These are phyloP conservation scores for Pythium angustatum DNA, from an alignment of 352 stramenopile species.

Conservation along the genomic window DNA sequence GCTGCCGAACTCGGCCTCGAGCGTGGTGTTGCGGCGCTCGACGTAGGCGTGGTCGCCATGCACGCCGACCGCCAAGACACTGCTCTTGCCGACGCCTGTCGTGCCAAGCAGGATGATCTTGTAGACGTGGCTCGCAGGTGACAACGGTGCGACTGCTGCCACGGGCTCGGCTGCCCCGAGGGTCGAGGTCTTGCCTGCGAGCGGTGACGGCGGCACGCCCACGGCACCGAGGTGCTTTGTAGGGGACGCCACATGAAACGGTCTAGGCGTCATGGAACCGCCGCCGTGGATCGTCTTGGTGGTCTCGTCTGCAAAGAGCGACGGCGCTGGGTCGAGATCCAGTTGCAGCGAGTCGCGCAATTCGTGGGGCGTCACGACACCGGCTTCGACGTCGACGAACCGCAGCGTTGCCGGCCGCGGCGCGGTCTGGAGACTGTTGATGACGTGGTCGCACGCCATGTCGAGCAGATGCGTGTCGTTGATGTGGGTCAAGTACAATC, in stretches of 20 bases:
- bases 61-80: slow-evolving; percentile 60
- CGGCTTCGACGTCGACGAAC: slow-evolving; percentile 78
- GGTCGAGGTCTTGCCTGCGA: slow-evolving; percentile 5
- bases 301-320: slow-evolving; percentile 7
- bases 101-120: slow-evolving; percentile 84
- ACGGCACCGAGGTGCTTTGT: no score
- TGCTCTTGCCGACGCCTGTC: slow-evolving; percentile 79
- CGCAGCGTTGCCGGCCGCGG: slow-evolving; percentile 59
- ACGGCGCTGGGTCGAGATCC: slow-evolving; percentile 31
- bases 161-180: slow-evolving; percentile 21
- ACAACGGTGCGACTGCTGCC: not conserved
- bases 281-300: no score
- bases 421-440: slow-evolving; percentile 58
- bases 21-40: slow-evolving; percentile 59
- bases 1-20: slow-evolving; percentile 78
- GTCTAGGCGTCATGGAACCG: no score
- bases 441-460: slow-evolving; percentile 66
- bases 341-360: slow-evolving; percentile 62
- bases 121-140: slow-evolving; percentile 39
- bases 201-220: not conserved
- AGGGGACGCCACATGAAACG: no score
- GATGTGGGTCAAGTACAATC: slow-evolving; percentile 83
- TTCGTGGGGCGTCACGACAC: slow-evolving; percentile 75
- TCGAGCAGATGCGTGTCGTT: slow-evolving; percentile 68
- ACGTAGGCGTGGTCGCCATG: slow-evolving; percentile 65